Evolutionary conservation across 148 eudicot genomes (phyloP).

Genomic region (Cornus controversa): DNA sequence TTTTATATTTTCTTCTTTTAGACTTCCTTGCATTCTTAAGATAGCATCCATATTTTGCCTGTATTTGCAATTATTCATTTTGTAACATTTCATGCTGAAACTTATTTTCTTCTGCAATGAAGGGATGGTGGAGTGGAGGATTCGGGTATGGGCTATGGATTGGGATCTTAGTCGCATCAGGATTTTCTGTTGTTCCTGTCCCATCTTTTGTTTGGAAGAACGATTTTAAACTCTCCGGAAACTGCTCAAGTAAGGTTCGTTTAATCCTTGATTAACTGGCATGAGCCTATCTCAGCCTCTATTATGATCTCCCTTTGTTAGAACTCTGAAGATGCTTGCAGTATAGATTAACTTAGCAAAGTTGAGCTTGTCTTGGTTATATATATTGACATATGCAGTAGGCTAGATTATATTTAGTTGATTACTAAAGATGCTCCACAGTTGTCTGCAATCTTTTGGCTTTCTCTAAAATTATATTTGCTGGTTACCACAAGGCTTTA

Average conservation of each 20-base stretch:
- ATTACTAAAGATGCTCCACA: no score
- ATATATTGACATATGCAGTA: no score
- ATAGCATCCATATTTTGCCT: background rate
- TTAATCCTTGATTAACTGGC: background rate
- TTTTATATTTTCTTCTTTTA: background rate
- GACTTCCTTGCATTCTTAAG: background rate
- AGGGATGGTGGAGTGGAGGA: slow-evolving; percentile 99
- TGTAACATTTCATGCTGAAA: slow-evolving; percentile 6
- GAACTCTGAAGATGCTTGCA: slow-evolving; percentile 3
- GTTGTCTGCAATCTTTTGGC: no score
- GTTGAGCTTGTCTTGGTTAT: no score
- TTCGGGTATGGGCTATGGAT: slow-evolving; percentile 92
- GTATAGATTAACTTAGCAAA: background rate
- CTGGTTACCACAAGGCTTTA: no score
- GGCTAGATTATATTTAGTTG: no score
- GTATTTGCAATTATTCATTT: background rate
- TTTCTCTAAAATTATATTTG: no score
- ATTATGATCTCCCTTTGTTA: background rate
- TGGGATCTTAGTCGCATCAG: slow-evolving; percentile 84
- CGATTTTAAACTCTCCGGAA: slow-evolving; percentile 65
- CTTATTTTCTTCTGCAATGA: slow-evolving; percentile 33
- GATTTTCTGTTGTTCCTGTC: slow-evolving; percentile 87
- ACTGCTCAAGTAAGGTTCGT: slow-evolving; percentile 66
- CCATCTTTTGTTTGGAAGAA: slow-evolving; percentile 77
- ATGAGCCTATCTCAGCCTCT: background rate